phyloP scores from a whole-genome alignment of 2,329 filamentous ascomycete species.

The Cordyceps javanica region DNA sequence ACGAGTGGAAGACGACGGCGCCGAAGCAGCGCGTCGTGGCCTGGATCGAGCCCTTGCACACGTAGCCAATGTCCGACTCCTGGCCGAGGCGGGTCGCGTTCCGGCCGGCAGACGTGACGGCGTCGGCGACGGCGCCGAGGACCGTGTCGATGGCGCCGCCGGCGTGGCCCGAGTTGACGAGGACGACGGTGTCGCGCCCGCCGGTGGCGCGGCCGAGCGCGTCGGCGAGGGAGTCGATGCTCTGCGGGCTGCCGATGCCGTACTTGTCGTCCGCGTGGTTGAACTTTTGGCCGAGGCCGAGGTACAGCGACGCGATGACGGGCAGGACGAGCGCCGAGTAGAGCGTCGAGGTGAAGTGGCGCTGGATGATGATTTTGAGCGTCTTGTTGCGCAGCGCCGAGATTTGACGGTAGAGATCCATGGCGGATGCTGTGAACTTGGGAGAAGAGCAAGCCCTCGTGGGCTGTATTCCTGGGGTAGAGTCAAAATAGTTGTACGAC shows the following conservation, averaged over 20 bases:
- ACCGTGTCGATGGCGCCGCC: slow-evolving; percentile 65
- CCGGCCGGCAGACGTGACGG: slow-evolving; percentile 21
- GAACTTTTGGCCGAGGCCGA: slow-evolving; percentile 67
- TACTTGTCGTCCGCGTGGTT: slow-evolving; percentile 68
- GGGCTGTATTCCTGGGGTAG: neutral
- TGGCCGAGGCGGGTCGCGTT: slow-evolving; percentile 19
- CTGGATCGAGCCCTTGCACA: slow-evolving; percentile 53
- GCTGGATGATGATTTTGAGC: slow-evolving; percentile 47
- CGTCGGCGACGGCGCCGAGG: slow-evolving; percentile 41
- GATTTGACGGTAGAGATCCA: slow-evolving; percentile 47
- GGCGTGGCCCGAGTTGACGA: slow-evolving; percentile 66
- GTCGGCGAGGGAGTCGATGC: slow-evolving; percentile 57
- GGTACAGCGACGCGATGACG: slow-evolving; percentile 47
- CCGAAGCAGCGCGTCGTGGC: slow-evolving; percentile 68
- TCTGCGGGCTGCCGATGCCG: slow-evolving; percentile 57
- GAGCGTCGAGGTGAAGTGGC: slow-evolving; percentile 44
- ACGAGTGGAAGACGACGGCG: slow-evolving; percentile 65
- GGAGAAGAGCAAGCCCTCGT: neutral
- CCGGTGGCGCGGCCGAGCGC: slow-evolving; percentile 52
- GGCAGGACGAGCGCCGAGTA: slow-evolving; percentile 52
- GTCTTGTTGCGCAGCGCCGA: slow-evolving; percentile 53
- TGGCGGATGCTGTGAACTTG: too few relatives aligned
- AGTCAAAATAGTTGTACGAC: neutral
- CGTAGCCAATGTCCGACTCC: slow-evolving; percentile 26
- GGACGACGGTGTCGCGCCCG: slow-evolving; percentile 58